Conservation (phyloP, 148 eudicot genomes). For the Rhododendron kiyosumense region DNA sequence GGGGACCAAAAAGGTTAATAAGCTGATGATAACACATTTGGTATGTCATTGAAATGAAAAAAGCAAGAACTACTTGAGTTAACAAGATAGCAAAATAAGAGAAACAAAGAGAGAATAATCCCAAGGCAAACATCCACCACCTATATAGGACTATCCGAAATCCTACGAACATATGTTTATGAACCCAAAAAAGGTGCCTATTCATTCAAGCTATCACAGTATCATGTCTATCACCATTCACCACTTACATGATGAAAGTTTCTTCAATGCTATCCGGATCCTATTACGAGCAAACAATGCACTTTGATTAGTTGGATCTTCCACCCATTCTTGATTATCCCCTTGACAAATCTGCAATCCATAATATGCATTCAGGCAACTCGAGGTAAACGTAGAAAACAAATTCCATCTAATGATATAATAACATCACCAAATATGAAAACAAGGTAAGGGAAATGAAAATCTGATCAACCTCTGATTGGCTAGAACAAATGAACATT, state of each 20-base stretch:
- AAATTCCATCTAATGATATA: background rate
- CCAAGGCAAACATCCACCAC: background rate
- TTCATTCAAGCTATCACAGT: background rate
- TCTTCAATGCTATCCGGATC: constrained; percentile 57
- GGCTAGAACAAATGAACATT: background rate
- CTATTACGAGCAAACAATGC: constrained; percentile 72
- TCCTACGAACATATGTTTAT: background rate
- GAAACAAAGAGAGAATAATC: background rate
- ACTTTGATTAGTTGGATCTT: constrained; percentile 87
- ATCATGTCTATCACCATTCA: background rate
- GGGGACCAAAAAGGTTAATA: too few species aligned
- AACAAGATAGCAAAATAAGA: background rate
- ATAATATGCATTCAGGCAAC: constrained; percentile 1
- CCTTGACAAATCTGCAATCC: constrained; percentile 64
- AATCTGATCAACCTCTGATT: background rate
- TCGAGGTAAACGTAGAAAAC: constrained; percentile 2
- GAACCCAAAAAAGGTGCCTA: background rate
- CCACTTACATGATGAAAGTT: constrained; percentile 41
- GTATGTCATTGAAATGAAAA: background rate
- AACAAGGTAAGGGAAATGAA: background rate
- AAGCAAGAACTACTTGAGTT: background rate
- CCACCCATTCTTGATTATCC: constrained; percentile 79
- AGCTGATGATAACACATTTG: background rate
- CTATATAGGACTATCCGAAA: background rate
- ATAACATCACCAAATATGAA: background rate